A percentile compares a stretch with the other conserved stretches of the same genome.
Conservation (phyloP, 179 eudicot genomes). For the Drosera spatulata region DNA sequence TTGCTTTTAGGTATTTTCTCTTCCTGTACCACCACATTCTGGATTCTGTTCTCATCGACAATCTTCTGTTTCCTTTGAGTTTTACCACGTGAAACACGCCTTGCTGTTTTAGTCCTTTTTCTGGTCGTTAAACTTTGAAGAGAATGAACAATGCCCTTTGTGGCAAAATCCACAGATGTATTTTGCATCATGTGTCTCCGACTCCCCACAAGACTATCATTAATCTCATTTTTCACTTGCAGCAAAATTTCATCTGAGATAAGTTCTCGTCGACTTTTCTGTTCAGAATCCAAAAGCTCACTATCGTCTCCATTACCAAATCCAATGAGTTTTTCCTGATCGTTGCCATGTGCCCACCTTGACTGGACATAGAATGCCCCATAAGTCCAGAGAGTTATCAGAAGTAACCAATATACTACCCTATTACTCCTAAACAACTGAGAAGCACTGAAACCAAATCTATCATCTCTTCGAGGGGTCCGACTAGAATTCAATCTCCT, state of each 20-base stretch:
- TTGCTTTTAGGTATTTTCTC: constrained; percentile 60
- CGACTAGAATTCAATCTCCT: constrained; percentile 54
- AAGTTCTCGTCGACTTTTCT: constrained; percentile 28
- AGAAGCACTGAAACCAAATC: constrained; percentile 19
- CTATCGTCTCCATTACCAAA: constrained; percentile 32
- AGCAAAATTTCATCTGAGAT: constrained; percentile 21
- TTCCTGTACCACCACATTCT: constrained; percentile 36
- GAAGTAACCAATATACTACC: constrained; percentile 78
- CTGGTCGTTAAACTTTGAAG: constrained; percentile 17
- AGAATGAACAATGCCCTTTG: constrained; percentile 18
- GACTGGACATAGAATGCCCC: constrained; percentile 95
- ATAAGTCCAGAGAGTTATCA: constrained; percentile 95
- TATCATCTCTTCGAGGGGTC: constrained; percentile 70
- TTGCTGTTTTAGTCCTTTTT: constrained; percentile 42
- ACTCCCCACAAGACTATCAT: constrained; percentile 5
- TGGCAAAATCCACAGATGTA: constrained; percentile 19
- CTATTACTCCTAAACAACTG: constrained; percentile 68
- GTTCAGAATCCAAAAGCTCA: constrained; percentile 16
- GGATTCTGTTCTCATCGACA: constrained; percentile 16
- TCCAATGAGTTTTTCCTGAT: constrained; percentile 56
- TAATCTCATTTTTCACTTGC: constrained; percentile 12
- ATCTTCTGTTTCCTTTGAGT: constrained; percentile 23
- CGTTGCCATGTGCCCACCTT: constrained; percentile 90
- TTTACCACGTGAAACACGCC: constrained; percentile 34
- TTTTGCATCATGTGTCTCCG: constrained; percentile 15